Base-by-base conservation (phyloP, 1,139 yeast species). In the Sugiyamaella neomexicana region DNA sequence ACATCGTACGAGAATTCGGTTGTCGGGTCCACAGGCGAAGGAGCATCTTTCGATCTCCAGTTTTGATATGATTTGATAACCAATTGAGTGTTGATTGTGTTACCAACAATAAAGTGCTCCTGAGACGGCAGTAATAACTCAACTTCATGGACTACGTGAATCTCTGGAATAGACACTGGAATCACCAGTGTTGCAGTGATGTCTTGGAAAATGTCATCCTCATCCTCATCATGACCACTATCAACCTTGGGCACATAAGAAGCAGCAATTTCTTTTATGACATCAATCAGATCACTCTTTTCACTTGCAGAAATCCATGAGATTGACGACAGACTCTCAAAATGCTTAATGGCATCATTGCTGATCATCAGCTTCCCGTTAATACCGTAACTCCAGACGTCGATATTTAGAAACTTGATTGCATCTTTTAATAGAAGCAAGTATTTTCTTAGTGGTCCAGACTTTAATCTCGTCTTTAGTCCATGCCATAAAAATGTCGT, bases 41-140 rank as follows among this genome's bases (percentile, higher is more conserved):
- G 50, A 5, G 45, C 46, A 10, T 36, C 25, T 20, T 20, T 25
- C 46, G 68, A 31, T 1, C 73, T 69, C 85, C 85, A 82, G 52
- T 68, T 72, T 1, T 75, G 71, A 2, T 72, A 63, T 0, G 87
- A 77, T n/a, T 72, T 68, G 5, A 85, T 70, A 0, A 57, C 63
- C 20, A 88, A 67, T 2, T 65, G 68, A 2, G 78, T 74, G 0
- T 69, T 62, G 20, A 88, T 79, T 0, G 88, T 82, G 50, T 81
- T 84, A 1, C 95, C 95, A 1, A 87, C 83, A 8, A 77, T 67
- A 59, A 77, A 83, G 50, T 77, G 80, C 39, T 57, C 62, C 25
- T 58, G 50, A 3, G 53, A 36, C 1, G 68, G 69, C 1, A 66
- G 48, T 7, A 49, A 39, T 38, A 66, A 51, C 29, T 65, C 66